phyloP scores from a whole-genome alignment of 495 filamentous ascomycete genomes.

The Tuber borchii region DNA sequence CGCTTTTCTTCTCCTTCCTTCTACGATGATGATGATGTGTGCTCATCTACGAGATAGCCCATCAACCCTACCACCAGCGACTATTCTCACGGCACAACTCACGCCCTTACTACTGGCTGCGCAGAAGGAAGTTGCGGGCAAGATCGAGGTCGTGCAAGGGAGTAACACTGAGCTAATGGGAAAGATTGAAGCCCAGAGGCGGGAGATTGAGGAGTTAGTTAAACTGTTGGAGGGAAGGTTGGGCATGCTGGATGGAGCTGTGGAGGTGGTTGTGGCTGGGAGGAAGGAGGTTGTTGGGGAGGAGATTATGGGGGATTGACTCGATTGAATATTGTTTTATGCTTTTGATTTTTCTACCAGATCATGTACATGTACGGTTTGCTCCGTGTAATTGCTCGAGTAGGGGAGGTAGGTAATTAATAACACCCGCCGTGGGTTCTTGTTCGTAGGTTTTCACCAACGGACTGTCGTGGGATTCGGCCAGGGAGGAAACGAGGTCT shows the following conservation, averaged over 20 bases:
- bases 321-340: background rate
- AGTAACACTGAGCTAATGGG: constrained; percentile 28
- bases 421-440: background rate
- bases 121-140: constrained; percentile 14
- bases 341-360: background rate
- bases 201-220: constrained; percentile 30
- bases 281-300: constrained; percentile 25
- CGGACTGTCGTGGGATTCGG: background rate
- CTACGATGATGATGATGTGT: background rate
- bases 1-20: background rate
- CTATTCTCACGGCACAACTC: constrained; percentile 33
- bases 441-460: background rate
- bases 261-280: constrained; percentile 27
- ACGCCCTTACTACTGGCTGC: constrained; percentile 29
- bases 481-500: background rate
- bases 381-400: background rate
- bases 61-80: constrained; percentile 27
- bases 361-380: background rate
- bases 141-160: constrained; percentile 20
- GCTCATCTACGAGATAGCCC: constrained; percentile 21
- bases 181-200: constrained; percentile 32
- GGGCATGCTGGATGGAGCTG: constrained; percentile 26
- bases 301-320: constrained; percentile 17
- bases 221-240: constrained; percentile 23
- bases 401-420: background rate